These are phyloP conservation scores for Annulohypoxylon moriforme DNA, from an alignment of 495 filamentous ascomycete genomes.

Conservation along the genomic window DNA sequence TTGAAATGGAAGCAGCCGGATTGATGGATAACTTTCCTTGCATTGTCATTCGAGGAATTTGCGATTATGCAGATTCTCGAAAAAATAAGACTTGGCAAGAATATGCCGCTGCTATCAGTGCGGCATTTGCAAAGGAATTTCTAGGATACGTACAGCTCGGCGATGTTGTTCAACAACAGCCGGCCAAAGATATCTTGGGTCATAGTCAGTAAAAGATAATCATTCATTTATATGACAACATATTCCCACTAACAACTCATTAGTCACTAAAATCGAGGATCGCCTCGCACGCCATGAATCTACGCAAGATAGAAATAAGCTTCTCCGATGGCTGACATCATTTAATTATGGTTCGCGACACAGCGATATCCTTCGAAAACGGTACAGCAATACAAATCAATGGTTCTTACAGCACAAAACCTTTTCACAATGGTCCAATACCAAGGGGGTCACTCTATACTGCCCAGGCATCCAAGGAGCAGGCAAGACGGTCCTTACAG, in stretches of 20 bases:
- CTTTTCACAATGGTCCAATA: background rate
- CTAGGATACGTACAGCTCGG: constrained; percentile 15
- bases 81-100: constrained; percentile 49
- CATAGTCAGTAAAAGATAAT: constrained; percentile 30
- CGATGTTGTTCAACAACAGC: background rate
- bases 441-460: background rate
- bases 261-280: background rate
- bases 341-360: background rate
- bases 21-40: constrained; percentile 44
- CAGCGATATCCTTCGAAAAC: background rate
- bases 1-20: constrained; percentile 47
- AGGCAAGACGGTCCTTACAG: background rate
- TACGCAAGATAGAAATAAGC: background rate
- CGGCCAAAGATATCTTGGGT: constrained; percentile 42
- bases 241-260: background rate
- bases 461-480: background rate
- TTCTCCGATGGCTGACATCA: background rate
- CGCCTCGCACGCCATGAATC: background rate
- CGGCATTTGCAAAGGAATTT: constrained; percentile 38
- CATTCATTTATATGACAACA: background rate
- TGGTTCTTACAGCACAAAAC: background rate
- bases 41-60: constrained; percentile 55
- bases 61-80: constrained; percentile 55
- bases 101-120: constrained; percentile 33
- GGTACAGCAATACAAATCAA: background rate